Percentiles rank a stretch among this genome's conserved stretches.
phyloP scores from a whole-genome alignment of 495 filamentous ascomycete genomes.

The Talaromyces nanjingensis region DNA sequence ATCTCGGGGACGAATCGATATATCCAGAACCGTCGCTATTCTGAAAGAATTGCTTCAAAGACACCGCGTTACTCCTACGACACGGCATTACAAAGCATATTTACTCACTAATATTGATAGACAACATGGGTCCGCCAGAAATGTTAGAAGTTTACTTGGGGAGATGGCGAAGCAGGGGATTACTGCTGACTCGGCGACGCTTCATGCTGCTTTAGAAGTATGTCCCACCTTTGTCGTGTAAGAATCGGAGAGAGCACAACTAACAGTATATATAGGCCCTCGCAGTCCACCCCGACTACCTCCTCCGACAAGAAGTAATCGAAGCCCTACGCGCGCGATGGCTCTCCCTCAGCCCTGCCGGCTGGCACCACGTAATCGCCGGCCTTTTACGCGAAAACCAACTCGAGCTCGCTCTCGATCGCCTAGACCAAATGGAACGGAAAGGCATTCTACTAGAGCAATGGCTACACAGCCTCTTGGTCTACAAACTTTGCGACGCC shows the following conservation, averaged over 20 bases:
- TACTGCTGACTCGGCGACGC: slow-evolving; percentile 53
- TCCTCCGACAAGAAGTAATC: slow-evolving; percentile 65
- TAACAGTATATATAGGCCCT: slow-evolving; percentile 43
- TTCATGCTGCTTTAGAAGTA: slow-evolving; percentile 68
- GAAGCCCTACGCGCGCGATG: slow-evolving; percentile 56
- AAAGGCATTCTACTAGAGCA: slow-evolving; percentile 47
- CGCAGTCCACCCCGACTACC: slow-evolving; percentile 78
- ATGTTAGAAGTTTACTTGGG: slow-evolving; percentile 50
- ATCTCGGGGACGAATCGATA: slow-evolving; percentile 11
- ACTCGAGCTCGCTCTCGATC: slow-evolving; percentile 72
- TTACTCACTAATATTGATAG: slow-evolving; percentile 62
- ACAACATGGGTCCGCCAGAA: slow-evolving; percentile 54
- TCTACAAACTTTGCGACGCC: slow-evolving; percentile 60
- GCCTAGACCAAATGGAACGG: slow-evolving; percentile 57
- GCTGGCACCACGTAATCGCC: slow-evolving; percentile 59
- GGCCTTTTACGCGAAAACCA: slow-evolving; percentile 74
- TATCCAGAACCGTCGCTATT: slow-evolving; percentile 19
- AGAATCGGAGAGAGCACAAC: not conserved
- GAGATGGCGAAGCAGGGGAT: slow-evolving; percentile 63
- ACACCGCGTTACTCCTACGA: slow-evolving; percentile 55
- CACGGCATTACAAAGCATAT: slow-evolving; percentile 63
- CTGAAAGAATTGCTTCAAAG: slow-evolving; percentile 47
- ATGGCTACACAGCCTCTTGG: slow-evolving; percentile 72
- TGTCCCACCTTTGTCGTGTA: slow-evolving; percentile 8
- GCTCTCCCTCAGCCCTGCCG: slow-evolving; percentile 56